Conservation (phyloP, 1,284 basidiomycete genomes). For the Neolentinus lepideus region DNA sequence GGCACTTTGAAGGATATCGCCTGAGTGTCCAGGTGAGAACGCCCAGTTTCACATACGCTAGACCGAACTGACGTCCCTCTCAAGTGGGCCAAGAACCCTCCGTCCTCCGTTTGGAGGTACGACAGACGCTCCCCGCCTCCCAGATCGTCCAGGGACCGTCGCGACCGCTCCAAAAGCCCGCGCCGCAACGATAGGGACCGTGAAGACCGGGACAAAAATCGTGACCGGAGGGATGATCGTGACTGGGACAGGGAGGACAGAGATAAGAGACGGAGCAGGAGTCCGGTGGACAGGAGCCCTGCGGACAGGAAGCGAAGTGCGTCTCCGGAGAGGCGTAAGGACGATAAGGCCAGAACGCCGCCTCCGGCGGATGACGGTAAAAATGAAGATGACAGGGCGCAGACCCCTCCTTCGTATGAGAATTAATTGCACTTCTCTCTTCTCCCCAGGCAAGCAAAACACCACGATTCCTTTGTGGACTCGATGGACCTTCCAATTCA, state of each 20-base stretch:
- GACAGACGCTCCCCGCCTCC: constrained; percentile 52
- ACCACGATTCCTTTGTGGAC: neutral
- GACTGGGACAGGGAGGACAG: constrained; percentile 20
- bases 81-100: constrained; percentile 89
- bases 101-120: constrained; percentile 81
- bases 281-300: constrained; percentile 1
- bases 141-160: constrained; percentile 20
- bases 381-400: constrained; percentile 43
- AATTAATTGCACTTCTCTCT: constrained; percentile 21
- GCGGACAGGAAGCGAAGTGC: neutral
- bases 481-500: neutral
- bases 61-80: constrained; percentile 1
- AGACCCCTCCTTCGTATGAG: constrained; percentile 48
- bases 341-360: constrained; percentile 34
- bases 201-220: constrained; percentile 16
- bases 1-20: constrained; percentile 75
- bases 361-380: constrained; percentile 32
- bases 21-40: constrained; percentile 67
- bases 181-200: constrained; percentile 15
- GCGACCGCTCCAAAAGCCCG: constrained; percentile 23
- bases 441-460: neutral
- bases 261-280: neutral
- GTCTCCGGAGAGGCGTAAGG: neutral
- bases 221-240: constrained; percentile 5
- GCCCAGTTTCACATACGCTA: constrained; percentile 10